Evolutionary conservation across 352 stramenopile genomes (phyloP).

Genomic region (Globisporangium cystogenes): DNA sequence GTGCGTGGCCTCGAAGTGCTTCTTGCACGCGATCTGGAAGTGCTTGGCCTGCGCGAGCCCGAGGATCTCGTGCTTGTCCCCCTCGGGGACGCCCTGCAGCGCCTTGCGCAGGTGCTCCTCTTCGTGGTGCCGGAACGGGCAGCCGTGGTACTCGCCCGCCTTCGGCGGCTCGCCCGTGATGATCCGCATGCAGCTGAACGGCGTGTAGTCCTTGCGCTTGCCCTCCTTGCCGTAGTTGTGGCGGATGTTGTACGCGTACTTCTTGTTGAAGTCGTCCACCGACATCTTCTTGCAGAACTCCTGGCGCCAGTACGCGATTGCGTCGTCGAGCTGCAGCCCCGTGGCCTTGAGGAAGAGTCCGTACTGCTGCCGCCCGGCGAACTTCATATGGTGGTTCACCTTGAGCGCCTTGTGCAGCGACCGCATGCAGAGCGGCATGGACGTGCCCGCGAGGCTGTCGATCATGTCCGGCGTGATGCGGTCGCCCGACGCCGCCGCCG

Average conservation of each 20-base stretch:
- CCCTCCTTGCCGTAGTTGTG: slow-evolving; percentile 99
- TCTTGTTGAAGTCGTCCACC: slow-evolving; percentile 97
- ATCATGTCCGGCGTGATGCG: slow-evolving; percentile 91
- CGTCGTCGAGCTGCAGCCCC: slow-evolving; percentile 95
- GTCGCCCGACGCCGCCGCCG: slow-evolving; percentile 26
- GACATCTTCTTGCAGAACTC: slow-evolving; percentile 94
- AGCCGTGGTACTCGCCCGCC: slow-evolving; percentile 96
- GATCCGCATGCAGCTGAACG: slow-evolving; percentile 97
- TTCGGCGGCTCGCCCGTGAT: slow-evolving; percentile 94
- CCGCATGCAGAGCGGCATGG: slow-evolving; percentile 98
- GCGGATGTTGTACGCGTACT: slow-evolving; percentile 98
- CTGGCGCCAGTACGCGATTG: slow-evolving; percentile 94
- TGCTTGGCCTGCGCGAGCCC: slow-evolving; percentile 88
- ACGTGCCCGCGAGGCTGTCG: slow-evolving; percentile 77
- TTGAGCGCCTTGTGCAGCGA: slow-evolving; percentile 93
- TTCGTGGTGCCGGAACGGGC: slow-evolving; percentile 96
- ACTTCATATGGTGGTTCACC: slow-evolving; percentile 96
- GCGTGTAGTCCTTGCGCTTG: slow-evolving; percentile 96
- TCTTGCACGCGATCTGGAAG: slow-evolving; percentile 97
- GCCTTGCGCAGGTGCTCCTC: slow-evolving; percentile 89
- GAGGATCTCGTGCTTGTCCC: slow-evolving; percentile 93
- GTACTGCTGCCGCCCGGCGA: slow-evolving; percentile 96
- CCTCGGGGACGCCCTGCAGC: slow-evolving; percentile 70
- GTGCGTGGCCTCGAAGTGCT: slow-evolving; percentile 97
- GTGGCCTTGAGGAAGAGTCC: slow-evolving; percentile 98